These are phyloP conservation scores for Globisporangium nodosum DNA, from an alignment of 352 stramenopile genomes.

Conservation along the genomic window DNA sequence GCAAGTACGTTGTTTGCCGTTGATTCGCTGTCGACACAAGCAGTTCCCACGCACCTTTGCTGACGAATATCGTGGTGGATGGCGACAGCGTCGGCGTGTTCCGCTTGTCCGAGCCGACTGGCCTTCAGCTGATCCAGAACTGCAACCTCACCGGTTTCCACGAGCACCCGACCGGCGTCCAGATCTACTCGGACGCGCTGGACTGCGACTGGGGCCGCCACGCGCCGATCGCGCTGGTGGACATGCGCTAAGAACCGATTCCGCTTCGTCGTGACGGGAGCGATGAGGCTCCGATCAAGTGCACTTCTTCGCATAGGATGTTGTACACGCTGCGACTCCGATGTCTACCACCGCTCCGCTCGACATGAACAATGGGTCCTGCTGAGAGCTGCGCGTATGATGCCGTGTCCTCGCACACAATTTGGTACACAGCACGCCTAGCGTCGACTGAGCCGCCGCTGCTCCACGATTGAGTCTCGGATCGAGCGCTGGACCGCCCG, in stretches of 20 bases:
- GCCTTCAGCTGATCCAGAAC: slow-evolving; percentile 86
- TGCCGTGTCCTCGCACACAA: background rate
- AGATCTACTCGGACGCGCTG: slow-evolving; percentile 79
- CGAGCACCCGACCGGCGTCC: slow-evolving; percentile 62
- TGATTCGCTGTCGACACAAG: background rate
- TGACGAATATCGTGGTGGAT: background rate
- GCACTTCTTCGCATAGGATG: background rate
- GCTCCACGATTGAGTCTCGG: slow-evolving; percentile 10
- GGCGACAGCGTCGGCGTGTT: slow-evolving; percentile 74
- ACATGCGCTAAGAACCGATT: slow-evolving; percentile 43
- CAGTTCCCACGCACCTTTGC: background rate
- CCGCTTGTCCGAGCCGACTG: slow-evolving; percentile 66
- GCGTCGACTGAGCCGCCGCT: slow-evolving; percentile 8
- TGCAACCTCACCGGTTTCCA: slow-evolving; percentile 86
- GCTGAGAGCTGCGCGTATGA: background rate
- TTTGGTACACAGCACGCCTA: background rate
- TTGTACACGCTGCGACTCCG: background rate
- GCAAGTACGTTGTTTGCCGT: slow-evolving; percentile 31
- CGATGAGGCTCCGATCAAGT: background rate
- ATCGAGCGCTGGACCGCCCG: slow-evolving; percentile 7
- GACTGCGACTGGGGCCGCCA: slow-evolving; percentile 59
- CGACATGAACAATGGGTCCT: background rate
- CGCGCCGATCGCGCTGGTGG: slow-evolving; percentile 36
- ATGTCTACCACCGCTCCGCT: background rate
- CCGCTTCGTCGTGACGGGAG: background rate